These are phyloP conservation scores for Saitozyma sp. DNA, from an alignment of 768 basidiomycete genomes.

Conservation along the genomic window DNA sequence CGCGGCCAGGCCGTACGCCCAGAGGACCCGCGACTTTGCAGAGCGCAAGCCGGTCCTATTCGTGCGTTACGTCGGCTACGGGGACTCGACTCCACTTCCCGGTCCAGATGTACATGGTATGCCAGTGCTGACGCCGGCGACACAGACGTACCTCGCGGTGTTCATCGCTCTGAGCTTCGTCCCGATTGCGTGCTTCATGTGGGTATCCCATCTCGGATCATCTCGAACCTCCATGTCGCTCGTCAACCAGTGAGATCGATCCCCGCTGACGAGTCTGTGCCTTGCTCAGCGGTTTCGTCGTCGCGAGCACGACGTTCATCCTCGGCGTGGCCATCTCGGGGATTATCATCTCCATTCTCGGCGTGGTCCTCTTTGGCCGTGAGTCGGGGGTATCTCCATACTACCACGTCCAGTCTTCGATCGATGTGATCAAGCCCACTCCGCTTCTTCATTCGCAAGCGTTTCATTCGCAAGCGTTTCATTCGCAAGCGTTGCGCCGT, in stretches of 20 bases:
- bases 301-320: slow-evolving; percentile 27
- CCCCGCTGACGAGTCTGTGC: background rate
- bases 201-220: slow-evolving; percentile 3
- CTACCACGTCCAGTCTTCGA: too few species aligned
- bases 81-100: too few species aligned
- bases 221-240: too few species aligned
- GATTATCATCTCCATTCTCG: slow-evolving; percentile 26
- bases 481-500: background rate
- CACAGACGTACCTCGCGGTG: slow-evolving; percentile 38
- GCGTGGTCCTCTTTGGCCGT: slow-evolving; percentile 28
- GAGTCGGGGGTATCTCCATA: slow-evolving; percentile 1
- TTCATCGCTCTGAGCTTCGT: slow-evolving; percentile 32
- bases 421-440: background rate
- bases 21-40: slow-evolving; percentile 37
- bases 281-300: slow-evolving; percentile 27
- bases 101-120: too few species aligned
- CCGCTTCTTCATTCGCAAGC: background rate
- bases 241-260: too few species aligned
- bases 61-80: slow-evolving; percentile 15
- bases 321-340: slow-evolving; percentile 22
- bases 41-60: slow-evolving; percentile 39
- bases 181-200: slow-evolving; percentile 35
- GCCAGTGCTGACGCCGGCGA: background rate
- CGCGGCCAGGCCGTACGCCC: slow-evolving; percentile 36
- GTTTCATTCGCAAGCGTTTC: background rate